Conservation (phyloP, 2,329 filamentous ascomycete species). For the Trichoderma afroharzianum region DNA sequence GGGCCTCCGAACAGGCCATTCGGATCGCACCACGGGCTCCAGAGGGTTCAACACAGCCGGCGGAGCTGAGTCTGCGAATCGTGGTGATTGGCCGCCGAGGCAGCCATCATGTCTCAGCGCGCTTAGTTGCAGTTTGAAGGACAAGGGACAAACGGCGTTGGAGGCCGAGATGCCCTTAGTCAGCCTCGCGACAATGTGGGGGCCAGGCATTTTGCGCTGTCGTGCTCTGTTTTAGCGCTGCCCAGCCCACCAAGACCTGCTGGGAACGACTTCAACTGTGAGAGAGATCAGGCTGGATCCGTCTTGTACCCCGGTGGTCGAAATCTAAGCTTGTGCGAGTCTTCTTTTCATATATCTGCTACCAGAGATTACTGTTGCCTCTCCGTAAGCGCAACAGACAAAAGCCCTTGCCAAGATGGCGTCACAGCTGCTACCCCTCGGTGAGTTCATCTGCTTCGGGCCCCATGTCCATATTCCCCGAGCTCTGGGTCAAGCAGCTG, state of each 20-base stretch:
- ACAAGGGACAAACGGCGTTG: neutral
- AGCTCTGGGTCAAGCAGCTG: neutral
- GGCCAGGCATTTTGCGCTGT: slow-evolving; percentile 2
- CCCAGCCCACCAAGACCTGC: neutral
- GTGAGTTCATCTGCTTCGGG: slow-evolving; percentile 39
- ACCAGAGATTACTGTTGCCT: no score
- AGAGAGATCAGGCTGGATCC: neutral
- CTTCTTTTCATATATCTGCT: neutral
- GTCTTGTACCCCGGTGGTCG: neutral
- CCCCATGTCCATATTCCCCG: neutral
- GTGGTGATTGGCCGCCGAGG: slow-evolving; percentile 15
- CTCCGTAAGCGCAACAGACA: neutral
- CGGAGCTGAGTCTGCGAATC: neutral
- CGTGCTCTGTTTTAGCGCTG: neutral
- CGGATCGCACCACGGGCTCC: neutral
- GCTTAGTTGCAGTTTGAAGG: neutral
- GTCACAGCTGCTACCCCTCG: slow-evolving; percentile 69
- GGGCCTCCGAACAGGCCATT: neutral
- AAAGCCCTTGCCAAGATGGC: slow-evolving; percentile 49
- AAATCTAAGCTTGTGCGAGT: neutral
- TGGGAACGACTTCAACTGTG: neutral
- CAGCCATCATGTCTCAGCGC: slow-evolving; percentile 15
- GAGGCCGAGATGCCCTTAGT: slow-evolving; percentile 29
- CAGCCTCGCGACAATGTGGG: slow-evolving; percentile 36
- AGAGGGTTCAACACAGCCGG: neutral